phyloP scores from a whole-genome alignment of 352 stramenopile genomes.

The Blastocystis hominis region DNA sequence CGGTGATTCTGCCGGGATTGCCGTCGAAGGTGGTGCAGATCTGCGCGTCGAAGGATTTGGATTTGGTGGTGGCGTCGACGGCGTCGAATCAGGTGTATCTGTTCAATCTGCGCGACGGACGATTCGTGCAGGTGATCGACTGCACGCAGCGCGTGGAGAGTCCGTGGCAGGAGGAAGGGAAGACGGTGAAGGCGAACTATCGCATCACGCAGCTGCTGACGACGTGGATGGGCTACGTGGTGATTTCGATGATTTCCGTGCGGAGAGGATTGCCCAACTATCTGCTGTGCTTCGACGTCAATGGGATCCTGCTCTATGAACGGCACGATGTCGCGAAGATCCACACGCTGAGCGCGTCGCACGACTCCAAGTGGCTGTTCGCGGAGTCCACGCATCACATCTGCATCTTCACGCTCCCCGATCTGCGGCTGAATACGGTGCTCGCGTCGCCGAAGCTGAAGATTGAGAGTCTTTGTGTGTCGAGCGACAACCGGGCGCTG shows the following conservation, averaged over 20 bases:
- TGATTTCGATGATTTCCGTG: conserved; percentile 4
- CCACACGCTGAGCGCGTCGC: conserved; percentile 39
- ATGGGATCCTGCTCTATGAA: conserved; percentile 39
- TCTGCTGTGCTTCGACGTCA: conserved; percentile 54
- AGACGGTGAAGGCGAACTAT: conserved; percentile 28
- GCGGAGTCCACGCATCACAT: conserved; percentile 26
- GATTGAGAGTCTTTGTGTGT: conserved; percentile 50
- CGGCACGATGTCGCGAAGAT: conserved; percentile 14
- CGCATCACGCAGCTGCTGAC: conserved; percentile 43
- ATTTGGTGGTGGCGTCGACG: conserved; percentile 47
- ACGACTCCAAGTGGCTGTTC: conserved; percentile 54
- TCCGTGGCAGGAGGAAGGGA: not conserved
- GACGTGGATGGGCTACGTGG: conserved; percentile 52
- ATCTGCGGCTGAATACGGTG: conserved; percentile 55
- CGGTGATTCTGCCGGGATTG: conserved; percentile 30
- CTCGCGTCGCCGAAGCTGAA: conserved; percentile 8
- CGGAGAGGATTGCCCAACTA: conserved; percentile 19
- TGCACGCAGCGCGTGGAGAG: not conserved
- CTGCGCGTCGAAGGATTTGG: not conserved
- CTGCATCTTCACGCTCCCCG: conserved; percentile 52
- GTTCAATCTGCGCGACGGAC: conserved; percentile 51
- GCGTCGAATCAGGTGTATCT: conserved; percentile 29
- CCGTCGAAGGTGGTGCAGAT: conserved; percentile 49
- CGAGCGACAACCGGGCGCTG: conserved; percentile 19
- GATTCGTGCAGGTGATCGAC: conserved; percentile 54